These are phyloP conservation scores for Candida mesenterica DNA, from an alignment of 1,139 yeast genomes.

Conservation along the genomic window DNA sequence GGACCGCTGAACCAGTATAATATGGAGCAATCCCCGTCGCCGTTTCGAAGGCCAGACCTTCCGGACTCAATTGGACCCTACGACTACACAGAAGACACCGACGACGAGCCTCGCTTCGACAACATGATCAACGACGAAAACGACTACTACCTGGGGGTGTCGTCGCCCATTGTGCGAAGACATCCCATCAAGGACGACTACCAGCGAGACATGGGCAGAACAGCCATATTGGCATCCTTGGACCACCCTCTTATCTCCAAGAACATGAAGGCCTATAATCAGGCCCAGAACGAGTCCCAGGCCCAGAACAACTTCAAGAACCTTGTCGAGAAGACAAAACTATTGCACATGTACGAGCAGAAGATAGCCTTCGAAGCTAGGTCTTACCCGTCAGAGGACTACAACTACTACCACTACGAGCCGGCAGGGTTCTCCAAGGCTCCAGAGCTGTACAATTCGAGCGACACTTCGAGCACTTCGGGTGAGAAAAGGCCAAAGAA, in stretches of 20 bases:
- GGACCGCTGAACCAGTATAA: no score
- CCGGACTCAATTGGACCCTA: no score
- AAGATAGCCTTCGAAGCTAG: no score
- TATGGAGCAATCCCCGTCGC: no score
- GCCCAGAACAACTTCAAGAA: neutral
- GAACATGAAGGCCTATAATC: slow-evolving; percentile 11
- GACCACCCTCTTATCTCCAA: slow-evolving; percentile 11
- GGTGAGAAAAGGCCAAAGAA: slow-evolving; percentile 2
- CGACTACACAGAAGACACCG: no score
- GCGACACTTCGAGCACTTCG: neutral
- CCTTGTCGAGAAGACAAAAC: slow-evolving; percentile 6
- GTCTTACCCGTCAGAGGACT: neutral
- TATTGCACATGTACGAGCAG: neutral
- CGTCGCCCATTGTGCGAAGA: neutral
- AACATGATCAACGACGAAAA: neutral
- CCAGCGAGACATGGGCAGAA: slow-evolving; percentile 6
- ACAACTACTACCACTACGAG: slow-evolving; percentile 8
- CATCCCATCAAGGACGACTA: no score
- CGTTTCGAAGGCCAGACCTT: no score
- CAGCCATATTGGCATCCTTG: slow-evolving; percentile 10
- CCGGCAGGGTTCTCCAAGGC: slow-evolving; percentile 2
- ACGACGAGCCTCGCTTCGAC: no score
- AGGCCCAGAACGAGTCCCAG: slow-evolving; percentile 6
- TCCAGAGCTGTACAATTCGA: neutral
- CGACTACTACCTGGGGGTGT: neutral